Conservation (phyloP, 225 moss, liverwort and hornwort genomes). For the Pseudoscleropodium purum region DNA sequence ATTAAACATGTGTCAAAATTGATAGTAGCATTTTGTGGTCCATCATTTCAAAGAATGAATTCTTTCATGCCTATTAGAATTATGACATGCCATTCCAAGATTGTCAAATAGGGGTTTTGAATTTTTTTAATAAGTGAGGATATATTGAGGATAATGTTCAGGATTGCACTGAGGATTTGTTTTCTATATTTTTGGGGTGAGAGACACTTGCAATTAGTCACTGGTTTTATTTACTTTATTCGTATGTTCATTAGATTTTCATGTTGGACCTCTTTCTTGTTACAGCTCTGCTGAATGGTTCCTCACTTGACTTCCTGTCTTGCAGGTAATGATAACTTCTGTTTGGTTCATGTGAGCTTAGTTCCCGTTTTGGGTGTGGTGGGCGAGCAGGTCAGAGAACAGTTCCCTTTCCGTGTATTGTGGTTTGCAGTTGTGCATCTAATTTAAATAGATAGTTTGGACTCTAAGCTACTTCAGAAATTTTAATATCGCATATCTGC, state of each 20-base stretch:
- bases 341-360: conserved; percentile 89
- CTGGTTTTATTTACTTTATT: background rate
- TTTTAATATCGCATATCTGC: background rate
- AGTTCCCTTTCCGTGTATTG: background rate
- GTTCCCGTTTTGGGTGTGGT: conserved; percentile 95
- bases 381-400: conserved; percentile 75
- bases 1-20: background rate
- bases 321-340: conserved; percentile 72
- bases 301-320: background rate
- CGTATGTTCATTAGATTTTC: background rate
- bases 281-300: background rate
- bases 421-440: background rate
- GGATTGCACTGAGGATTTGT: background rate
- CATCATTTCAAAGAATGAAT: background rate
- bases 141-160: background rate
- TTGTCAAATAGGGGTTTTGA: background rate
- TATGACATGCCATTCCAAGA: background rate
- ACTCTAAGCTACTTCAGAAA: background rate
- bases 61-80: background rate
- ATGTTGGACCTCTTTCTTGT: background rate
- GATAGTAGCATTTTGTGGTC: background rate
- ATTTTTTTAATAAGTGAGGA: background rate
- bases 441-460: background rate
- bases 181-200: background rate
- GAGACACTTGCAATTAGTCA: background rate